Evolutionary conservation across 169 alveolate genomes (phyloP), one percentile per base, ranked within the genome.

Genomic region (Ophryocystis elektroscirrha): DNA sequence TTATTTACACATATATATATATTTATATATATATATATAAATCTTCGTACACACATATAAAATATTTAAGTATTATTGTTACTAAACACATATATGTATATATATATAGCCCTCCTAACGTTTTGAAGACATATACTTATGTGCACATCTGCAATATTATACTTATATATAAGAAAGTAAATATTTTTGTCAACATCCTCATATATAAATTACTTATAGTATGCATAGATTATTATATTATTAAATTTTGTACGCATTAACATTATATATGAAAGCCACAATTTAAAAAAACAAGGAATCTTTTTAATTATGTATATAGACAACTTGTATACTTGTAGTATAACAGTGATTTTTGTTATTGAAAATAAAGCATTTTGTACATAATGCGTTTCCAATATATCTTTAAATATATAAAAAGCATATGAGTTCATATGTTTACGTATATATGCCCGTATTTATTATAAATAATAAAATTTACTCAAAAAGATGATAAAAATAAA

Each of bases 121-220:
- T 25, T 25, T 16, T 25, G n/a, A 42, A 16, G 5, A 45, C 29
- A 45, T 28, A 44, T 29, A 48, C 41, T 23, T 16, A 23, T 24
- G 39, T 48, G 23, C 39, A 9, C 41, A 30, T 18, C 43, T 18
- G 19, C 28, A 50, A 50, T n/a, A 6, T 50, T 50, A 51, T 50
- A 50, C 41, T 42, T 19, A 42, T 41, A 16, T 19, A 51, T 51
- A 32, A 49, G 43, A 30, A 15, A 50, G 15, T 30, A 26, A 41
- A 30, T 46, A 38, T 47, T 48, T 47, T 28, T 30, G n/a, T 42
- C 41, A 32, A 30, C 12, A 42, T 30, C 15, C 30, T 24, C 35
- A 48, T 36, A 22, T 19, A 7, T 9, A 18, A 42, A 45, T n/a
- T 30, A 30, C 29, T n/a, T 15, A n/a, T 45, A 30, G 5, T 15